phyloP scores from a whole-genome alignment of 331 rosid genomes.

The Malus hybrid region DNA sequence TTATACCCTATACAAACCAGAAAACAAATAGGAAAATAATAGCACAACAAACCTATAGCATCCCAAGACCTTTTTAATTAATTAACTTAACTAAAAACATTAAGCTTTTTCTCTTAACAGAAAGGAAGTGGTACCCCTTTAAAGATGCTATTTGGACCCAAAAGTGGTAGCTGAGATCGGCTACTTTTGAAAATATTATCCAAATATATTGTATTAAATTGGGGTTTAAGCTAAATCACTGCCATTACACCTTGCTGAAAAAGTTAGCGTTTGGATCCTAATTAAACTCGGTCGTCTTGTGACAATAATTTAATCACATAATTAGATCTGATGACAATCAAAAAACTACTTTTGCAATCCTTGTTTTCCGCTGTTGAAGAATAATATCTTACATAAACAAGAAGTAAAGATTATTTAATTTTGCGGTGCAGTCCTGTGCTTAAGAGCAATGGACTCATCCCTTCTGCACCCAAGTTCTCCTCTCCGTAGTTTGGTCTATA shows the following conservation, averaged over 20 bases:
- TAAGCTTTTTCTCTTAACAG: background rate
- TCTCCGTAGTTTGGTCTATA: no score
- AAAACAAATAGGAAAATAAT: background rate
- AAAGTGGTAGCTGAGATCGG: constrained; percentile 8
- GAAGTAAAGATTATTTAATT: no score
- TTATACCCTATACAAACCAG: background rate
- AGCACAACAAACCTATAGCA: background rate
- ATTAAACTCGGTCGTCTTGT: no score
- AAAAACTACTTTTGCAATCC: background rate
- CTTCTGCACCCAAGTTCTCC: no score
- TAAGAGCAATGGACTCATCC: no score
- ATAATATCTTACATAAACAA: no score
- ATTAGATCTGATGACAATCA: background rate
- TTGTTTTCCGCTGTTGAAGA: background rate
- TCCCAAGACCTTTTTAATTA: background rate
- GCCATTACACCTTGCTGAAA: background rate
- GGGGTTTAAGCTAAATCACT: background rate
- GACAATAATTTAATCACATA: background rate
- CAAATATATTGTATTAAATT: background rate
- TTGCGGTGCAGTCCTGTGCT: no score
- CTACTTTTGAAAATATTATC: background rate
- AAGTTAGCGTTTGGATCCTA: constrained; percentile 8
- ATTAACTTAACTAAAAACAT: background rate
- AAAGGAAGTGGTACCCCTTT: background rate
- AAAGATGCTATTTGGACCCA: background rate